A percentile compares a stretch with the other conserved stretches of the same genome.
These are phyloP conservation scores for Copromyces sp. DNA, from an alignment of 495 filamentous ascomycete genomes.

Conservation along the genomic window DNA sequence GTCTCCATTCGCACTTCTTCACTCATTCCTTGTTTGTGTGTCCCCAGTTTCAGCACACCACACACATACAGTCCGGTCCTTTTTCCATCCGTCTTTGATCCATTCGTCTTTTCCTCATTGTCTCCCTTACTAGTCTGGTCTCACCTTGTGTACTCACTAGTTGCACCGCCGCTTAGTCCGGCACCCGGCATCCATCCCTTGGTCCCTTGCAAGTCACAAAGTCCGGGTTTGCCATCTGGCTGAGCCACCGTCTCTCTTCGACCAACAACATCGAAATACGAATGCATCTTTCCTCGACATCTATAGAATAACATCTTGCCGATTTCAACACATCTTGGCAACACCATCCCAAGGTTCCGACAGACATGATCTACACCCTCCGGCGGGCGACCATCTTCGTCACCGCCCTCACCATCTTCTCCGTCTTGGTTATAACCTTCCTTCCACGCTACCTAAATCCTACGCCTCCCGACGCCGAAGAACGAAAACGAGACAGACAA, in stretches of 20 bases:
- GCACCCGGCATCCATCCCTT: neutral
- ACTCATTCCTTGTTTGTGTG: neutral
- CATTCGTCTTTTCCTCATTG: neutral
- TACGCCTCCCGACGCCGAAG: constrained; percentile 30
- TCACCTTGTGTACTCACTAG: neutral
- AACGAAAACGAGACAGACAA: constrained; percentile 46
- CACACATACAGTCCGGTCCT: neutral
- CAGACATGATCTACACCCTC: constrained; percentile 24
- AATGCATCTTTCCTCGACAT: neutral
- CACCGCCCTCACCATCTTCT: constrained; percentile 16
- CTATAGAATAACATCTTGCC: neutral
- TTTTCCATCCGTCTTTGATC: neutral
- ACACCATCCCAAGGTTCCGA: neutral
- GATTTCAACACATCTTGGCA: neutral
- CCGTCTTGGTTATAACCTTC: constrained; percentile 23
- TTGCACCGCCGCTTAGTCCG: neutral
- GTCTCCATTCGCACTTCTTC: neutral
- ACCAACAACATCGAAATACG: neutral
- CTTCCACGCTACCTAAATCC: constrained; percentile 34
- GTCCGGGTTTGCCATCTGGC: neutral
- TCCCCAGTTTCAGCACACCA: neutral
- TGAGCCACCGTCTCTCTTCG: neutral
- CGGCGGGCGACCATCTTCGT: constrained; percentile 25
- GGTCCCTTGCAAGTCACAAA: neutral
- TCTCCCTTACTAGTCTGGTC: neutral